Conservation (phyloP, 495 filamentous ascomycete species). For the Aspergillus cavernicola region DNA sequence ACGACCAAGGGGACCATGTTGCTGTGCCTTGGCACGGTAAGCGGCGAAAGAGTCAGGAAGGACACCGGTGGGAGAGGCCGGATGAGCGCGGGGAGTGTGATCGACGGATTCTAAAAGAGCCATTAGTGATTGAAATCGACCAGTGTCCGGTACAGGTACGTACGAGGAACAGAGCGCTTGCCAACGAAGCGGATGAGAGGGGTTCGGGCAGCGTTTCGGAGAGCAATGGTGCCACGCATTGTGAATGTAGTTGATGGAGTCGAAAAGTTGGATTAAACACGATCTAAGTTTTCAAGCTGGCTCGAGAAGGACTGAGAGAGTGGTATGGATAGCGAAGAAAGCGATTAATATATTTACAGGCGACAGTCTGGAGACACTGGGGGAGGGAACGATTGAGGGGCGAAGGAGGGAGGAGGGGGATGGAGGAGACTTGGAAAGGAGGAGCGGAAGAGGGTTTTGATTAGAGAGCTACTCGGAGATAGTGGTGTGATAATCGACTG, state of each 20-base stretch:
- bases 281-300: not conserved
- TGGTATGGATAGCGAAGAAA: constrained; percentile 6
- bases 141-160: constrained; percentile 25
- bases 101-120: constrained; percentile 57
- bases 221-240: constrained; percentile 64
- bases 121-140: constrained; percentile 1
- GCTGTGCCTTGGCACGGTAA: constrained; percentile 89
- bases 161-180: constrained; percentile 79
- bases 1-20: constrained; percentile 77
- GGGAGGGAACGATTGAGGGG: constrained; percentile 9
- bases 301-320: not conserved
- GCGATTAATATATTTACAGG: constrained; percentile 11
- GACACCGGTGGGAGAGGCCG: constrained; percentile 56
- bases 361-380: constrained; percentile 14
- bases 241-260: constrained; percentile 23
- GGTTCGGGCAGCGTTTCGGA: constrained; percentile 67
- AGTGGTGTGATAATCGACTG: constrained; percentile 2
- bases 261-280: constrained; percentile 3
- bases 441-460: constrained; percentile 22
- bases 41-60: constrained; percentile 77
- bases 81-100: constrained; percentile 63
- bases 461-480: not conserved
- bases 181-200: constrained; percentile 91
- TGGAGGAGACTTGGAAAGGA: constrained; percentile 13
- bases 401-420: constrained; percentile 20